These are phyloP conservation scores for Populus simonii DNA, from an alignment of 345 rosid species.

Conservation along the genomic window DNA sequence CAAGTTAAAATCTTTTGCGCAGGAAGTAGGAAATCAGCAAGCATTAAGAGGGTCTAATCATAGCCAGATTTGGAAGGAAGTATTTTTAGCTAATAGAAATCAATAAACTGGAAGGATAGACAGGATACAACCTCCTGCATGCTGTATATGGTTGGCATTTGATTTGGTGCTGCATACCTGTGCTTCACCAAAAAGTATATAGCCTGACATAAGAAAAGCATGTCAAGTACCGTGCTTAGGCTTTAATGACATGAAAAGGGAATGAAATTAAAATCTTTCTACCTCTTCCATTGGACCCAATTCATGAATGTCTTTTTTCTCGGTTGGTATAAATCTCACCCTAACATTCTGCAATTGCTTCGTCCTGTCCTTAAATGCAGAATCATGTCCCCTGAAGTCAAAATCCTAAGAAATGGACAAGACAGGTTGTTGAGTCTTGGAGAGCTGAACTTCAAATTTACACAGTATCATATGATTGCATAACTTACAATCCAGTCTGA, in stretches of 20 bases:
- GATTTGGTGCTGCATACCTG: conserved; percentile 27
- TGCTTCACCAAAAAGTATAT: conserved; percentile 1
- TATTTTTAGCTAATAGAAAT: background rate
- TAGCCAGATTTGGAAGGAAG: background rate
- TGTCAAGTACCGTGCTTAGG: background rate
- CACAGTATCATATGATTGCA: background rate
- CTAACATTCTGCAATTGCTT: conserved; percentile 72
- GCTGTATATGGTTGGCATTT: conserved; percentile 46
- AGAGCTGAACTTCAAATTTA: conserved; percentile 4
- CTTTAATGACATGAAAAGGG: background rate
- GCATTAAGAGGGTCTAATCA: background rate
- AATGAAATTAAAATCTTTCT: background rate
- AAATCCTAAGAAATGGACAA: conserved; percentile 47
- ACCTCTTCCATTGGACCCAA: conserved; percentile 88
- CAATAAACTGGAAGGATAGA: background rate
- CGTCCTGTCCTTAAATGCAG: conserved; percentile 77
- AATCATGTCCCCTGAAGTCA: conserved; percentile 83
- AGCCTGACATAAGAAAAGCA: conserved; percentile 30
- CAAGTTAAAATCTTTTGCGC: background rate
- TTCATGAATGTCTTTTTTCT: conserved; percentile 65
- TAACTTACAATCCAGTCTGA: conserved; percentile 84
- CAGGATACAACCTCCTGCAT: conserved; percentile 60
- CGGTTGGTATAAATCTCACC: conserved; percentile 86
- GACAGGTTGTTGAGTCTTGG: background rate
- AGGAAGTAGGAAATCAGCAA: background rate